phyloP scores from a whole-genome alignment of 139 green algal genomes.

The Diplosphaera chodatii region DNA sequence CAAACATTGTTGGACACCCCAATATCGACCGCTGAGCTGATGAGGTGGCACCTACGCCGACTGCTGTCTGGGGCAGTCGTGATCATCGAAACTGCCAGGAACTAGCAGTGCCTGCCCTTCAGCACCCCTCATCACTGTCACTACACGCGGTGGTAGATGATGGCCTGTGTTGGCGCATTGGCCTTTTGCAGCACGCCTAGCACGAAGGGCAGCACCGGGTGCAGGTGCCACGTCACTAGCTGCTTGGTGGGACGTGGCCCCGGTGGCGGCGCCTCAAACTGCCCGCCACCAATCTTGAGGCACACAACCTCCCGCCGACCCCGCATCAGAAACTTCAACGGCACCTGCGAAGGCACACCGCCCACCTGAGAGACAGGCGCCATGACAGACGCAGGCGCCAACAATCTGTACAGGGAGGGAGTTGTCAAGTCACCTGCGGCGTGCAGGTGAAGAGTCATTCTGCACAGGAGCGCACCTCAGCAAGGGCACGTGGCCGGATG shows the following conservation, averaged over 20 bases:
- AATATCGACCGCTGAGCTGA: no score
- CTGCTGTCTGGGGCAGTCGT: no score
- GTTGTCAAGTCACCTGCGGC: no score
- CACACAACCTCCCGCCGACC: background rate
- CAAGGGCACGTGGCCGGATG: constrained; percentile 1
- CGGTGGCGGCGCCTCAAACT: background rate
- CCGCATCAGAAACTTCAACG: constrained; percentile 13
- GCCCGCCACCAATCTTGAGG: constrained; percentile 3
- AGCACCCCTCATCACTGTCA: no score
- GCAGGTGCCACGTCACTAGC: constrained; percentile 15
- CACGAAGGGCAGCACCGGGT: constrained; percentile 17
- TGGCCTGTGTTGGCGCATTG: constrained; percentile 1
- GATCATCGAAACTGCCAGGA: no score
- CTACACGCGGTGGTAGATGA: constrained; percentile 9
- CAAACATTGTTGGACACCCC: no score
- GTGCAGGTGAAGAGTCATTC: no score
- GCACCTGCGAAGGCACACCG: background rate
- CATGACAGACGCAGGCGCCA: no score
- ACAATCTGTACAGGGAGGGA: no score
- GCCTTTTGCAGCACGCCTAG: constrained; percentile 18
- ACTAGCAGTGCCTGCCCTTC: no score
- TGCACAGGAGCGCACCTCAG: background rate
- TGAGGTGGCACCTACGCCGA: no score
- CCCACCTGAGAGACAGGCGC: no score
- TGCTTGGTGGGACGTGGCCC: constrained; percentile 1